A percentile compares a stretch with the other conserved stretches of the same genome.
Conservation (phyloP, 192 early-diverging fungal species). For the Radiomyces spectabilis region DNA sequence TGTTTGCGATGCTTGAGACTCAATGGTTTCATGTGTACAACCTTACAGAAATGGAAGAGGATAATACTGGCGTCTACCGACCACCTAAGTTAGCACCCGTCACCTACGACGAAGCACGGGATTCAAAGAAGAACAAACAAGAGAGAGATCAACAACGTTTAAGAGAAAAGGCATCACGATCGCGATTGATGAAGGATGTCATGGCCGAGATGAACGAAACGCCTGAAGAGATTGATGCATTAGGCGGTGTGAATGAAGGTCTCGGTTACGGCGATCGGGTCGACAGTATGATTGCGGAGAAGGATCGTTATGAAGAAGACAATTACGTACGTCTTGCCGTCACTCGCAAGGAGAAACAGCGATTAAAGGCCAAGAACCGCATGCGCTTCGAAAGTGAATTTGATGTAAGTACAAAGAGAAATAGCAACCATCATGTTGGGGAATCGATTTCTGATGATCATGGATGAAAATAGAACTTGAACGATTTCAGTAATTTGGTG, state of each 20-base stretch:
- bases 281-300: conserved; percentile 54
- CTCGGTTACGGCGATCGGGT: conserved; percentile 49
- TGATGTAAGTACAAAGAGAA: conserved; percentile 36
- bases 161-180: conserved; percentile 64
- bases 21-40: not conserved
- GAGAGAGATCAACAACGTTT: conserved; percentile 56
- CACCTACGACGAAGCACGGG: conserved; percentile 71
- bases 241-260: conserved; percentile 66
- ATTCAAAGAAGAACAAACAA: conserved; percentile 39
- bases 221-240: conserved; percentile 67
- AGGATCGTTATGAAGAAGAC: conserved; percentile 77
- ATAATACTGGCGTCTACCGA: conserved; percentile 63
- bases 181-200: conserved; percentile 80
- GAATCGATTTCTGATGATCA: not conserved
- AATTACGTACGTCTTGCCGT: conserved; percentile 75
- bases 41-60: conserved; percentile 26
- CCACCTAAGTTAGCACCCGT: conserved; percentile 82
- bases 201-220: conserved; percentile 77
- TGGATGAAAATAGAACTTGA: conserved; percentile 32
- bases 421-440: no score
- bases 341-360: conserved; percentile 68
- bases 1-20: not conserved
- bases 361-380: conserved; percentile 45
- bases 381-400: conserved; percentile 80
- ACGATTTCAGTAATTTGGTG: conserved; percentile 46